Base-by-base conservation (phyloP, 352 stramenopile genomes). In the Peronospora belbahrii region DNA sequence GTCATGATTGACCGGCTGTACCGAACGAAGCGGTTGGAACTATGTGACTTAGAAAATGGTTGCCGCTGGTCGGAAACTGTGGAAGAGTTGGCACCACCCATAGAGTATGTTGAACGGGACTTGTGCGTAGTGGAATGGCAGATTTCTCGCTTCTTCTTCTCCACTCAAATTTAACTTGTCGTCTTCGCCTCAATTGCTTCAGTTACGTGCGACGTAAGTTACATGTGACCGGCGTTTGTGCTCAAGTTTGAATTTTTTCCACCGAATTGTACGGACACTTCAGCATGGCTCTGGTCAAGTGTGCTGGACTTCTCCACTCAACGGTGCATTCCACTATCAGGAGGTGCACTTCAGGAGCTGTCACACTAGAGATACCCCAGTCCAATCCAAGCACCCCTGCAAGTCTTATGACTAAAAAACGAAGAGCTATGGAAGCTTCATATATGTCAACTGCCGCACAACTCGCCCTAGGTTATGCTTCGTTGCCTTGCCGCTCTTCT, bases 11-110 rank as follows among this genome's bases (percentile, higher is more conserved):
- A 57, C 42, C 17, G 32, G 20, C 14, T 64, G 59, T 68, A 65
- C 59, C 59, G 59, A 56, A 58, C 49, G 25, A 52, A 53, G 54
- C 59, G 59, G 59, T 68, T 64, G 31, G 19, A 33, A 49, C 27
- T 38, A 25, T 56, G 52, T 27, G 36, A 15, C 14, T 17, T 19
- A 56, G 33, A 46, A 35, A 33, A 33, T 22, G 34, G 44, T 24
- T 58, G 20, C 32, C 22, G 37, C 31, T 7, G 7, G 37, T 36
- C 23, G 25, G 33, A 48, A 48, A 56, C 31, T 32, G 37, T 48
- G 38, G 48, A 55, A 50, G 22, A 22, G 48, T 43, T 19, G 25
- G 28, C 34, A 44, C 37, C 24, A 15, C 24, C 28, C 11, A 11
- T 62, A 49, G 38, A 39, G 34, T 40, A 38, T 19, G 32, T 45